Percentiles rank a stretch among this genome's conserved stretches.
Evolutionary conservation across 495 filamentous ascomycete species (phyloP).

Genomic region (Lepraria neglecta): DNA sequence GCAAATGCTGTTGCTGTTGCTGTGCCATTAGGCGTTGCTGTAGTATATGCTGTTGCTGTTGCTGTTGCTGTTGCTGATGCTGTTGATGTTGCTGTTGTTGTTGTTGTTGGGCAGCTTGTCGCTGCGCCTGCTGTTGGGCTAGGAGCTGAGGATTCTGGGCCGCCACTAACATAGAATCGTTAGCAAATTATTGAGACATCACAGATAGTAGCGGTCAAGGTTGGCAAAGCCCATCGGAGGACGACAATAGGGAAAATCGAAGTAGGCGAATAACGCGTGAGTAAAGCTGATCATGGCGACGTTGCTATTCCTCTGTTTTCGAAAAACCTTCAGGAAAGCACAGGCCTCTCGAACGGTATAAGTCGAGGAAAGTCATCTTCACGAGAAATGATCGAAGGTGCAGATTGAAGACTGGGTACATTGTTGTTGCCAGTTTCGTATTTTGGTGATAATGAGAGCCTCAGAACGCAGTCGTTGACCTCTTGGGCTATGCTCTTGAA

Average conservation of each 20-base stretch:
- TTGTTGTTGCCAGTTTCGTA: too few species aligned
- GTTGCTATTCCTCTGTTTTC: too few species aligned
- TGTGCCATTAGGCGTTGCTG: conserved; percentile 22
- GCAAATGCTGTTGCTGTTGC: conserved; percentile 28
- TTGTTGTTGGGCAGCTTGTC: conserved; percentile 36
- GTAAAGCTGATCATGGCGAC: too few species aligned
- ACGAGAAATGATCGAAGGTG: too few species aligned
- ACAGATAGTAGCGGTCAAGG: background rate
- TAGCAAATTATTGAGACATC: conserved; percentile 23
- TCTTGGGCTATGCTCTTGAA: background rate
- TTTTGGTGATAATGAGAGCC: background rate
- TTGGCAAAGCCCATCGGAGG: background rate
- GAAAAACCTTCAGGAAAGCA: too few species aligned
- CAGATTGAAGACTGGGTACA: too few species aligned
- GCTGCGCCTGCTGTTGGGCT: conserved; percentile 33
- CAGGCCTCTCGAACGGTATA: too few species aligned
- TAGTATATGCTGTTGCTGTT: conserved; percentile 12
- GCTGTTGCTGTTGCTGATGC: too few species aligned
- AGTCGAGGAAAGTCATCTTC: too few species aligned
- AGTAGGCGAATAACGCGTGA: too few species aligned
- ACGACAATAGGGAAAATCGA: too few species aligned
- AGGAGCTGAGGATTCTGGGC: conserved; percentile 25
- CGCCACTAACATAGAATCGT: conserved; percentile 11
- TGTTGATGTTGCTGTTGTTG: conserved; percentile 31
- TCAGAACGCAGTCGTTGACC: background rate